Base-by-base conservation (phyloP, 768 basidiomycete genomes). In the Dentipellis sp. region DNA sequence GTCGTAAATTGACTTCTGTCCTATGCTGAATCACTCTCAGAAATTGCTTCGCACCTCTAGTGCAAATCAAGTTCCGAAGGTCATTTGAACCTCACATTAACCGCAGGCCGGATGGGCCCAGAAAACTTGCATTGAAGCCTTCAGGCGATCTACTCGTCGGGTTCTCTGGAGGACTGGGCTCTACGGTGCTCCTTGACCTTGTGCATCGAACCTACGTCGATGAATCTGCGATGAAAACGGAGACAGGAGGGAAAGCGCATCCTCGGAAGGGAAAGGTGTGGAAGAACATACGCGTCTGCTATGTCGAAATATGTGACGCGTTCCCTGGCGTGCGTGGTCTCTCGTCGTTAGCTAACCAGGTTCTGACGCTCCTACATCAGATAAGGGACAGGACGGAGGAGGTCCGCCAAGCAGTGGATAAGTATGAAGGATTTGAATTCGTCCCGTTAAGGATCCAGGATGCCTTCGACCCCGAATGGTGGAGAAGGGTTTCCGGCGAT, bases 141-240 rank as follows among this genome's bases (percentile, higher is more conserved):
- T 71, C 78, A 9, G 88, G 88, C 50, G 82, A 84, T 56, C 71
- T 92, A 4, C 69, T 84, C 9, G 66, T 92, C 16, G 89, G 77
- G 1, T 80, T 84, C 57, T 91, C 89, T n/a, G 90, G 91, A 8
- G 89, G 90, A 2, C 73, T 89, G 1, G 84, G 86, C 4, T 89
- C 90, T 0, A 81, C 84, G 0, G 75, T 88, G 1, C 72, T 91
- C 10, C 73, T 91, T 14, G 84, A 91, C 65, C 71, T 91, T 19
- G 74, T 90, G 1, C 72, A 80, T 23, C 74, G 74, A 62, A 77
- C 75, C 17, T 88, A 87, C 65, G 79, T 86, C 54, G 62, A 72
- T 11, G 56, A 52, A 5, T 42, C 56, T 12, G 62, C 69, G 2
- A 63, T 58, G 35, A 66, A 67, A 49, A 64, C 63, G 48, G 56